phyloP scores from a whole-genome alignment of 2,329 filamentous ascomycete species.

The Aspergillus sp. region DNA sequence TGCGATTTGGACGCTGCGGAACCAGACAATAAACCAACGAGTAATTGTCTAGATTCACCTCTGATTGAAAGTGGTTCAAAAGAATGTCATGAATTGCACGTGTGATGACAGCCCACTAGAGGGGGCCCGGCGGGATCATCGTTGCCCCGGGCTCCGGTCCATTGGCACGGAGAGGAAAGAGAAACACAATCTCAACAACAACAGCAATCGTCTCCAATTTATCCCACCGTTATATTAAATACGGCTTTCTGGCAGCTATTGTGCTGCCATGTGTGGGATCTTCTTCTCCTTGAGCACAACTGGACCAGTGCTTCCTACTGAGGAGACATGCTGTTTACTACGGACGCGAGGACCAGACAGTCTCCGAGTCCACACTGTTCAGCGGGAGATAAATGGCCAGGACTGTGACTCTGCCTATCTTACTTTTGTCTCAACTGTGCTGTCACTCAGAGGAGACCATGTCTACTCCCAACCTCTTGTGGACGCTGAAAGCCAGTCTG shows the following conservation, averaged over 20 bases:
- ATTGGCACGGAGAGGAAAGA: no score
- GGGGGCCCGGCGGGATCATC: conserved; percentile 21
- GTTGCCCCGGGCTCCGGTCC: conserved; percentile 21
- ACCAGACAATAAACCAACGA: neutral
- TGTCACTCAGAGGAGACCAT: conserved; percentile 76
- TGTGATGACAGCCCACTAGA: conserved; percentile 42
- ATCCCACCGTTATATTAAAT: neutral
- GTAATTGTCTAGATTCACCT: no score
- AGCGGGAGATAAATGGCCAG: conserved; percentile 13
- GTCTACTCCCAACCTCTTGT: conserved; percentile 70
- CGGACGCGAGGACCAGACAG: conserved; percentile 42
- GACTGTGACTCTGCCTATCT: conserved; percentile 40
- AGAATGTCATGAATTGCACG: neutral
- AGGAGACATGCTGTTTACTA: conserved; percentile 30
- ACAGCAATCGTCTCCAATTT: conserved; percentile 1
- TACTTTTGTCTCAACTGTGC: conserved; percentile 74
- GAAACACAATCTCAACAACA: neutral
- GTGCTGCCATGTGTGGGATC: conserved; percentile 45
- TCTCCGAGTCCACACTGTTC: conserved; percentile 26
- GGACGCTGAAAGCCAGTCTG: conserved; percentile 52
- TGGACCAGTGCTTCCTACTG: conserved; percentile 22
- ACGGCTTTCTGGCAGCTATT: neutral
- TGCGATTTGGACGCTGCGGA: neutral
- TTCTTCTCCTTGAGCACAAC: conserved; percentile 45
- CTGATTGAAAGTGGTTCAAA: neutral